phyloP scores from a whole-genome alignment of 2,329 filamentous ascomycete species.

The Trichocomaceae sp. region DNA sequence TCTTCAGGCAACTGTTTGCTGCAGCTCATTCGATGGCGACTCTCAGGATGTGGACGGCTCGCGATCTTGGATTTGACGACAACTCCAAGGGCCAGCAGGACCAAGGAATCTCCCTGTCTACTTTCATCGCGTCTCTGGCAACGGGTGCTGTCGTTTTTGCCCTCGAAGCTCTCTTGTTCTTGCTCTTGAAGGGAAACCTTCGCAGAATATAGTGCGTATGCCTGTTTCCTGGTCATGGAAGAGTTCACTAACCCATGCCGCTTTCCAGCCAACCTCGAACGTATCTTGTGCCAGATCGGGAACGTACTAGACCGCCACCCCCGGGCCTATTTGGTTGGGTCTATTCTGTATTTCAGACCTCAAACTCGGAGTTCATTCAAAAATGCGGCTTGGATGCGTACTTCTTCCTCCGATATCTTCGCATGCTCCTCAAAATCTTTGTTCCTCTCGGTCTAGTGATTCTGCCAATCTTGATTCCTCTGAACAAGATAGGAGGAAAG shows the following conservation, averaged over 20 bases:
- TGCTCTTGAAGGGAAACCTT: conserved; percentile 69
- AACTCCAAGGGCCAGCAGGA: conserved; percentile 30
- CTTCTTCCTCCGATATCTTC: conserved; percentile 89
- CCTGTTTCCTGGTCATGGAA: conserved; percentile 1
- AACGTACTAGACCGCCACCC: conserved; percentile 71
- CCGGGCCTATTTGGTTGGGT: conserved; percentile 50
- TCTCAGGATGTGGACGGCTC: conserved; percentile 17
- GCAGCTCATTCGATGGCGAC: background rate
- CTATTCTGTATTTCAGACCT: conserved; percentile 57
- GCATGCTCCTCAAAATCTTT: conserved; percentile 84
- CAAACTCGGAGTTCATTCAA: conserved; percentile 77
- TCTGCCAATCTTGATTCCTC: conserved; percentile 74
- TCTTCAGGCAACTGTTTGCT: background rate
- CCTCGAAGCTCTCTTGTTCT: conserved; percentile 61
- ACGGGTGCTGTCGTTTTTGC: conserved; percentile 58
- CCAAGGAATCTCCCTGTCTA: conserved; percentile 32
- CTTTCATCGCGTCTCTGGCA: conserved; percentile 61
- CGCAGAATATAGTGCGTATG: conserved; percentile 70
- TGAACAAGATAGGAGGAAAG: conserved; percentile 70
- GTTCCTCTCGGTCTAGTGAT: conserved; percentile 71
- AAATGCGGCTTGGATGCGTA: conserved; percentile 96
- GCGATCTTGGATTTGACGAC: conserved; percentile 31
- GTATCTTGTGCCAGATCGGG: conserved; percentile 76
- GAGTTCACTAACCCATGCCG: conserved; percentile 11
- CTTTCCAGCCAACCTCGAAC: conserved; percentile 67